phyloP scores from a whole-genome alignment of 148 eudicot species.

The Diospyros lotus region DNA sequence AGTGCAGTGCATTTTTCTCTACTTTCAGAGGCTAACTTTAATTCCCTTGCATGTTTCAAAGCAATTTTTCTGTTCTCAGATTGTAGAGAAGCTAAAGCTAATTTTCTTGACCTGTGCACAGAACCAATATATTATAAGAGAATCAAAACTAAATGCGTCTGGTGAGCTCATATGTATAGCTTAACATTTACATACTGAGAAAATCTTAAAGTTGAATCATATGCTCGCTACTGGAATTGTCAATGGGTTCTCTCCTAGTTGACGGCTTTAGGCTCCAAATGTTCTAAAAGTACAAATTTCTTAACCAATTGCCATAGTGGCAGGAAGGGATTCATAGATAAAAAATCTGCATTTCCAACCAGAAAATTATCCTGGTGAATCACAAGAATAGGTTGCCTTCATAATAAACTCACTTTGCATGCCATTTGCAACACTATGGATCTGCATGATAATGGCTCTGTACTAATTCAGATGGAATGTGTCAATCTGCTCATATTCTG shows the following conservation, averaged over 20 bases:
- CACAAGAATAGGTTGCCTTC: background rate
- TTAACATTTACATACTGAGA: background rate
- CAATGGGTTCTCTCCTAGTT: background rate
- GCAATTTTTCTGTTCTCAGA: constrained; percentile 59
- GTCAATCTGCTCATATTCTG: background rate
- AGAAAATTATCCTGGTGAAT: background rate
- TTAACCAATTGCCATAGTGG: background rate
- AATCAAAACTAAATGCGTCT: background rate
- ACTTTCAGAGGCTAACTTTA: constrained; percentile 63
- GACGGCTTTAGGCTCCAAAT: background rate
- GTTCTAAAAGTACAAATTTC: background rate
- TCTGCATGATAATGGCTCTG: background rate
- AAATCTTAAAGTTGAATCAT: background rate
- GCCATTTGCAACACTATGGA: background rate
- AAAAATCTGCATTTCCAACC: too few relatives aligned
- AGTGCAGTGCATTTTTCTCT: constrained; percentile 54
- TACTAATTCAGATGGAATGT: constrained; percentile 5
- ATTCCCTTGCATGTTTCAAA: constrained; percentile 67
- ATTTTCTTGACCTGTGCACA: constrained; percentile 46
- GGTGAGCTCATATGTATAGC: background rate
- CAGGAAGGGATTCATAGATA: too few relatives aligned
- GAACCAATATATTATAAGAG: background rate
- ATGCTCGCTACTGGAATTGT: background rate
- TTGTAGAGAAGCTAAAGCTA: constrained; percentile 59
- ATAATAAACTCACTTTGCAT: background rate